A percentile compares a stretch with the other conserved stretches of the same genome.
Evolutionary conservation across 1,284 basidiomycete genomes (phyloP).

Genomic region (Bothia castanella): DNA sequence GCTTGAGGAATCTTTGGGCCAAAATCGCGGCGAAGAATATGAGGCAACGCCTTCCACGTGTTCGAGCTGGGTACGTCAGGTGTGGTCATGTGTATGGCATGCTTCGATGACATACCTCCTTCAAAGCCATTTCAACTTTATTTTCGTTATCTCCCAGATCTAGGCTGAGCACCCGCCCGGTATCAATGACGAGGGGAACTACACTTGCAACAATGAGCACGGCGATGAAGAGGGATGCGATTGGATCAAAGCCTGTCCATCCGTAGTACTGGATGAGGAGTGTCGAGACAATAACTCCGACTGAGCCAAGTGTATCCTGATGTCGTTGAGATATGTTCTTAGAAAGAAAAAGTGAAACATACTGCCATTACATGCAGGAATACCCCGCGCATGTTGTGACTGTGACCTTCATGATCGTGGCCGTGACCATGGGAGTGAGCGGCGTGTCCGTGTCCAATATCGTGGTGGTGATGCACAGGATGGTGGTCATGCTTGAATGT

Average conservation of each 20-base stretch:
- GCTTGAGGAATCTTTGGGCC: conserved; percentile 89
- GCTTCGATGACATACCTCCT: conserved; percentile 51
- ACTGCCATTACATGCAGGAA: conserved; percentile 92
- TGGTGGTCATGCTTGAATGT: conserved; percentile 33
- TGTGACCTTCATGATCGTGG: conserved; percentile 74
- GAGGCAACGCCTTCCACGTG: conserved; percentile 75
- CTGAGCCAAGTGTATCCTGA: conserved; percentile 85
- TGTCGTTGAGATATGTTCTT: conserved; percentile 16
- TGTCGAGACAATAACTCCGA: conserved; percentile 98
- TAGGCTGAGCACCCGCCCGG: conserved; percentile 83
- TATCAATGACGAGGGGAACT: conserved; percentile 91
- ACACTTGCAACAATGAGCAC: conserved; percentile 93
- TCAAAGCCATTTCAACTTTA: conserved; percentile 68
- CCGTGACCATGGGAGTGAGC: conserved; percentile 40
- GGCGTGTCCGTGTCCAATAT: conserved; percentile 45
- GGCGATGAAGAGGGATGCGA: conserved; percentile 96
- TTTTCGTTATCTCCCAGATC: conserved; percentile 74
- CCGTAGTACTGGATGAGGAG: conserved; percentile 94
- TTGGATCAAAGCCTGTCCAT: conserved; percentile 99
- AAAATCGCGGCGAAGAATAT: conserved; percentile 84
- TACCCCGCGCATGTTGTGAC: conserved; percentile 99
- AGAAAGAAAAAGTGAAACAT: conserved; percentile 29
- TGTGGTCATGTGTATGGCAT: not conserved
- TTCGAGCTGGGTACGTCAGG: conserved; percentile 43
- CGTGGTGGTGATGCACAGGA: conserved; percentile 32